phyloP scores from a whole-genome alignment of 139 green algal genomes.

The Coelastrella sp. region DNA sequence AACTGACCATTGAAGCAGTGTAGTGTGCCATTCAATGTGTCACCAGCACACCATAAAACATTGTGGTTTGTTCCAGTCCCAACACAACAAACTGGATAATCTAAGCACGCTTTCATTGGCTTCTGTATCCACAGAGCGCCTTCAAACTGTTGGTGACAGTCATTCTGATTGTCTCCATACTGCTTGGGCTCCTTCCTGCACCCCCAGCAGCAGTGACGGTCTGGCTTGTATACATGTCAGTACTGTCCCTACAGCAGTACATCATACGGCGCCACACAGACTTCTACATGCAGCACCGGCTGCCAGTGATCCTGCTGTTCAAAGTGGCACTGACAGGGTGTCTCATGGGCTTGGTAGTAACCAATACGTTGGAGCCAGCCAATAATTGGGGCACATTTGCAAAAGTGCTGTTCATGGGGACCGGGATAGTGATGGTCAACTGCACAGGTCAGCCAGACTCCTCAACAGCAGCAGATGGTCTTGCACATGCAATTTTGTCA shows the following conservation, averaged over 20 bases:
- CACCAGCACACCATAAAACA: neutral
- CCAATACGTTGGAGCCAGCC: neutral
- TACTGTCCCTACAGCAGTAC: neutral
- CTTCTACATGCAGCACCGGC: neutral
- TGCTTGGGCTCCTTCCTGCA: neutral
- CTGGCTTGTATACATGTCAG: neutral
- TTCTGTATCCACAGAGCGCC: neutral
- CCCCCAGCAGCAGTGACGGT: neutral
- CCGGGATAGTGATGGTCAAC: slow-evolving; percentile 1
- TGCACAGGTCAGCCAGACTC: slow-evolving; percentile 13
- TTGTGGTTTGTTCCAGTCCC: neutral
- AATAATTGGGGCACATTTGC: neutral
- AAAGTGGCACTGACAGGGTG: neutral
- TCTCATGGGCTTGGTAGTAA: neutral
- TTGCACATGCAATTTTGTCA: neutral
- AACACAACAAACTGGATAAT: neutral
- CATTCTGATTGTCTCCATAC: neutral
- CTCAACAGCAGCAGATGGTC: neutral
- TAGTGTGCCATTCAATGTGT: too few species aligned
- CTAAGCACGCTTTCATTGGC: too few species aligned
- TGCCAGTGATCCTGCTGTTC: neutral
- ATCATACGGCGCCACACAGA: neutral
- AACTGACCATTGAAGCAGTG: too few species aligned
- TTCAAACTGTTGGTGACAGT: slow-evolving; percentile 13
- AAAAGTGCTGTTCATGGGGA: slow-evolving; percentile 23